A percentile compares a stretch with the other conserved stretches of the same genome.
Conservation (phyloP, 495 filamentous ascomycete genomes). For the Pyrenopolyporus hunteri region DNA sequence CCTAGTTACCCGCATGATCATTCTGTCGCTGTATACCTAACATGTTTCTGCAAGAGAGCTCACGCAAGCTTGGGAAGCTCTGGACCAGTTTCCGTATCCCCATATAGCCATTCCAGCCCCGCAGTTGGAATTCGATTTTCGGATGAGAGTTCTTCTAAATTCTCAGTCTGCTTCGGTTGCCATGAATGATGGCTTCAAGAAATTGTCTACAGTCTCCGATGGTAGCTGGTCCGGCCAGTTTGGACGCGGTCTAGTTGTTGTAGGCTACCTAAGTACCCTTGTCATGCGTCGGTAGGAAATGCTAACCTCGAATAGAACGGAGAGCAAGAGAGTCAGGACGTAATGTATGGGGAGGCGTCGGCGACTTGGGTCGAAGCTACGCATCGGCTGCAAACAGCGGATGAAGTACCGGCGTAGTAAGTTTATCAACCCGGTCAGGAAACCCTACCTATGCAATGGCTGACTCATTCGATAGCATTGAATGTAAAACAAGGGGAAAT, state of each 20-base stretch:
- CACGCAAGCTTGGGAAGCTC: constrained; percentile 6
- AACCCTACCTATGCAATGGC: background rate
- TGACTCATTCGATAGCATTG: constrained; percentile 46
- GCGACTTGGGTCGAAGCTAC: constrained; percentile 60
- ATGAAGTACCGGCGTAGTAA: constrained; percentile 62
- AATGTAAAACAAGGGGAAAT: constrained; percentile 63
- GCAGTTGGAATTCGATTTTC: constrained; percentile 64
- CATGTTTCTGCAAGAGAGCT: constrained; percentile 14
- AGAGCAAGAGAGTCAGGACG: constrained; percentile 56
- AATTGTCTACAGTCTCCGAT: constrained; percentile 63
- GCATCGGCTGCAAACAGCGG: constrained; percentile 63
- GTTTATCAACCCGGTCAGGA: background rate
- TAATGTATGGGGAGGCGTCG: constrained; percentile 55
- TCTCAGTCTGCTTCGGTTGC: constrained; percentile 57
- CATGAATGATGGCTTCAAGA: constrained; percentile 59
- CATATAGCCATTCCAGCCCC: constrained; percentile 45
- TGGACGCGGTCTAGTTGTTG: constrained; percentile 64
- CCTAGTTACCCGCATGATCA: background rate
- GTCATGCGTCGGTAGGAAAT: background rate
- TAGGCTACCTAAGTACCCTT: constrained; percentile 43
- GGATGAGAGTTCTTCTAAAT: constrained; percentile 66
- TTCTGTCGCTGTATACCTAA: constrained; percentile 12
- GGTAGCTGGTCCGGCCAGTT: constrained; percentile 67
- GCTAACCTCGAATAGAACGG: constrained; percentile 51
- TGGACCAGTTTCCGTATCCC: constrained; percentile 36